phyloP scores from a whole-genome alignment of 1,139 yeast species.

The Candida glucosophila region DNA sequence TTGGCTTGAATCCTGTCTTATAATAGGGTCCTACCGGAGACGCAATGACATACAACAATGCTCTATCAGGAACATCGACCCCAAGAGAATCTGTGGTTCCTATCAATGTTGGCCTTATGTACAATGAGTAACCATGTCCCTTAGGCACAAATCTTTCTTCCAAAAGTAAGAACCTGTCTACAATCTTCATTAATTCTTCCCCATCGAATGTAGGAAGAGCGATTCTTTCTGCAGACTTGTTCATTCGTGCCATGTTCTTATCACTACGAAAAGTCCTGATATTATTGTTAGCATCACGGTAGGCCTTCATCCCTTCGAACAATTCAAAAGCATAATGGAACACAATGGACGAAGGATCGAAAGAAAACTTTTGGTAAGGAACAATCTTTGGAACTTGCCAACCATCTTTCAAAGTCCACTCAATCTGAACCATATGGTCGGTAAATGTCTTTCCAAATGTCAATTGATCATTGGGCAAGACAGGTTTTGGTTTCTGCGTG shows the following conservation, averaged over 20 bases:
- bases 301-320: constrained; percentile 96
- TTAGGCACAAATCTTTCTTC: constrained; percentile 77
- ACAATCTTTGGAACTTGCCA: constrained; percentile 83
- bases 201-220: constrained; percentile 79
- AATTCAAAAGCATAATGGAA: constrained; percentile 93
- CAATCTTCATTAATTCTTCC: constrained; percentile 64
- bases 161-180: constrained; percentile 63
- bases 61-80: constrained; percentile 71
- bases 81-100: constrained; percentile 88
- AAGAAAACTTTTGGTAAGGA: constrained; percentile 66
- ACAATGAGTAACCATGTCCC: constrained; percentile 81
- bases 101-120: constrained; percentile 88
- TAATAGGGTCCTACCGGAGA: constrained; percentile 95
- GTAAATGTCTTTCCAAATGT: constrained; percentile 85
- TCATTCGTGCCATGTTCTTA: constrained; percentile 87
- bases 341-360: constrained; percentile 85
- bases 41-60: constrained; percentile 75
- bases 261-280: constrained; percentile 84
- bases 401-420: constrained; percentile 71
- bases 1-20: constrained; percentile 90
- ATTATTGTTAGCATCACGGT: constrained; percentile 58
- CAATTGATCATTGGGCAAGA: constrained; percentile 65
- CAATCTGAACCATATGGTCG: constrained; percentile 81
- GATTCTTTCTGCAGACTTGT: constrained; percentile 77
- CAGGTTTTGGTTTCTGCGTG: constrained; percentile 52